Evolutionary conservation across 2,329 filamentous ascomycete species (phyloP).

Genomic region (Cadophora malorum): DNA sequence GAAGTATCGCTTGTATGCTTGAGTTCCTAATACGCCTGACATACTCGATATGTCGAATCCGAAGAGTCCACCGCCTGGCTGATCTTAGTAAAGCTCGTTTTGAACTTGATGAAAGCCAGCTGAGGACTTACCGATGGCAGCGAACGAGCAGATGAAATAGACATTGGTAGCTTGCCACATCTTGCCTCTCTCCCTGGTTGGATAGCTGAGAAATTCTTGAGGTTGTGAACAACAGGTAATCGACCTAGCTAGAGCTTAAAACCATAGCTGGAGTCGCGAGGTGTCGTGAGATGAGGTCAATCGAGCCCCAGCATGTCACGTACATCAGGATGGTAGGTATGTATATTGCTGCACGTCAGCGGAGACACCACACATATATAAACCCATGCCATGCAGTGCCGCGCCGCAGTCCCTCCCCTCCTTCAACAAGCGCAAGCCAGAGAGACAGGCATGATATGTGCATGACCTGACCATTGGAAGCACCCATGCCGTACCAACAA

Average conservation of each 20-base stretch:
- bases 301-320: not conserved
- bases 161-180: constrained; percentile 54
- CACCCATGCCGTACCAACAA: not conserved
- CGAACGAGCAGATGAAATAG: constrained; percentile 66
- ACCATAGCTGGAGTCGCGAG: not conserved
- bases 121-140: constrained; percentile 60
- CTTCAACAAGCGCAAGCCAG: not conserved
- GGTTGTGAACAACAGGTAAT: not conserved
- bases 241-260: constrained; percentile 19
- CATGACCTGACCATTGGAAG: not conserved
- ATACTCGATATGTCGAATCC: constrained; percentile 82
- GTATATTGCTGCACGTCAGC: not conserved
- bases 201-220: not conserved
- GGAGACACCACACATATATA: not conserved
- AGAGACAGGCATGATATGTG: not conserved
- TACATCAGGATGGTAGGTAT: not conserved
- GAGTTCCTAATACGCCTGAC: constrained; percentile 70
- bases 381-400: not conserved
- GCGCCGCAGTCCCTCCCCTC: not conserved
- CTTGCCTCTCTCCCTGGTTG: not conserved
- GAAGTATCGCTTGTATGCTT: constrained; percentile 76
- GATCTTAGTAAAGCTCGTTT: not conserved
- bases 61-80: constrained; percentile 69
- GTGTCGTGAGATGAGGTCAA: constrained; percentile 3
- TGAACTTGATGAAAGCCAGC: not conserved